A percentile compares a stretch with the other conserved stretches of the same genome.
phyloP scores from a whole-genome alignment of 1,284 basidiomycete species.

The Testicularia cyperi region DNA sequence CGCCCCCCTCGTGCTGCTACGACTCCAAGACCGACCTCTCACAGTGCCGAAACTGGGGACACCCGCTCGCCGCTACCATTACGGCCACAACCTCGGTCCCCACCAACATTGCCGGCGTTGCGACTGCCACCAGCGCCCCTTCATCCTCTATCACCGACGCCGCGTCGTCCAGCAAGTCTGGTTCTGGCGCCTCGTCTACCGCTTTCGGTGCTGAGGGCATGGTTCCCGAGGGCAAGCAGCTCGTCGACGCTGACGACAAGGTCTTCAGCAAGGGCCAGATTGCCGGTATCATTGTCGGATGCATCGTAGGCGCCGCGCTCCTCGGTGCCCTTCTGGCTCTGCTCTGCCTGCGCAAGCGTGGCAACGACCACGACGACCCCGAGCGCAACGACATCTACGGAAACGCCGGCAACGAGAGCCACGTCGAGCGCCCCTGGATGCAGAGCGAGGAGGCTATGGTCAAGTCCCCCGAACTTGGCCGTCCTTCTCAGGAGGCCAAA shows the following conservation, averaged over 20 bases:
- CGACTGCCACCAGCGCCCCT: constrained; percentile 8
- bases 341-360: constrained; percentile 28
- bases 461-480: constrained; percentile 27
- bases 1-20: constrained; percentile 45
- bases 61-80: constrained; percentile 44
- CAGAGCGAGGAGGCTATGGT: constrained; percentile 40
- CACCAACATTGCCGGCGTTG: constrained; percentile 20
- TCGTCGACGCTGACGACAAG: constrained; percentile 19
- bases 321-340: constrained; percentile 41
- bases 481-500: constrained; percentile 28
- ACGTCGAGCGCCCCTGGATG: constrained; percentile 45
- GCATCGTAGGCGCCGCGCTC: constrained; percentile 42
- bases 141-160: constrained; percentile 17
- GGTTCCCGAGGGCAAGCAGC: constrained; percentile 19
- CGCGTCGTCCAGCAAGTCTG: constrained; percentile 10
- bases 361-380: constrained; percentile 19
- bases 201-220: constrained; percentile 1
- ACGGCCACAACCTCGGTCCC: constrained; percentile 36
- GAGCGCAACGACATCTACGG: constrained; percentile 29
- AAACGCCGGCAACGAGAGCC: constrained; percentile 23
- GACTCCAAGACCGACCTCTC: constrained; percentile 45
- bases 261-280: constrained; percentile 25
- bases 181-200: neutral
- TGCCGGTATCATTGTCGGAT: constrained; percentile 48
- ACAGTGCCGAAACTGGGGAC: constrained; percentile 43